These are phyloP conservation scores for Mycena galericulata DNA, from an alignment of 768 basidiomycete species.

Conservation along the genomic window DNA sequence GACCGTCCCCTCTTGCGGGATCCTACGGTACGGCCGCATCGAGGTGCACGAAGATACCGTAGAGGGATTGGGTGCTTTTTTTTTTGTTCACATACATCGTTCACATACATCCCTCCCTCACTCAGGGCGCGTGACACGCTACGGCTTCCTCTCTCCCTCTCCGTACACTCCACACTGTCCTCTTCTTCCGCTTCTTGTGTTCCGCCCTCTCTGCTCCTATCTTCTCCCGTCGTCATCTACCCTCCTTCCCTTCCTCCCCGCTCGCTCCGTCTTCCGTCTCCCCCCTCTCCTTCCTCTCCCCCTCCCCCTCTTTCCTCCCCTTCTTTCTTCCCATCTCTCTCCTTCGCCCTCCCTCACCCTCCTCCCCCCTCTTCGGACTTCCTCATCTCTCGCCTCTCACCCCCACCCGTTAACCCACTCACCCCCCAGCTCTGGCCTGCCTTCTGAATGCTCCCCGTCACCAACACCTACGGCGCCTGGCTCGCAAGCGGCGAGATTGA, in stretches of 20 bases:
- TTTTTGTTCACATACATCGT: too few species aligned
- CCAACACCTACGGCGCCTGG: constrained; percentile 76
- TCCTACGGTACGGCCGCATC: constrained; percentile 69
- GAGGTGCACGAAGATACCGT: constrained; percentile 85
- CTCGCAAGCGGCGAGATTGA: constrained; percentile 82
- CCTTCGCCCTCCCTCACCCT: background rate
- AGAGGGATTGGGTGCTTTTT: constrained; percentile 65
- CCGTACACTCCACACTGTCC: too few species aligned
- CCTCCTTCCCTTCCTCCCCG: background rate
- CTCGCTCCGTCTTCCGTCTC: background rate
- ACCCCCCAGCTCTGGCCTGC: constrained; percentile 72
- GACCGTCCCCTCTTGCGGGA: constrained; percentile 18
- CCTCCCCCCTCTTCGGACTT: too few species aligned
- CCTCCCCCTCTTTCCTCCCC: constrained; percentile 11
- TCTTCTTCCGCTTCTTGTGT: too few species aligned
- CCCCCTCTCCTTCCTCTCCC: background rate
- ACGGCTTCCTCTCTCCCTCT: too few species aligned
- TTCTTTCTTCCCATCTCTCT: background rate
- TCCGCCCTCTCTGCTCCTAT: too few species aligned
- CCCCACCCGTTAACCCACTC: background rate
- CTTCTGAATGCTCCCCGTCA: constrained; percentile 83
- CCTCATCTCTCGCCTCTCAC: background rate
- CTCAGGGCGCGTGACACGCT: too few species aligned
- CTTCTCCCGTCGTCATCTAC: too few species aligned
- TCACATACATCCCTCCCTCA: too few species aligned